A percentile compares a stretch with the other conserved stretches of the same genome.
Conservation (phyloP, 2,329 filamentous ascomycete species). For the Juglanconis oblonga region DNA sequence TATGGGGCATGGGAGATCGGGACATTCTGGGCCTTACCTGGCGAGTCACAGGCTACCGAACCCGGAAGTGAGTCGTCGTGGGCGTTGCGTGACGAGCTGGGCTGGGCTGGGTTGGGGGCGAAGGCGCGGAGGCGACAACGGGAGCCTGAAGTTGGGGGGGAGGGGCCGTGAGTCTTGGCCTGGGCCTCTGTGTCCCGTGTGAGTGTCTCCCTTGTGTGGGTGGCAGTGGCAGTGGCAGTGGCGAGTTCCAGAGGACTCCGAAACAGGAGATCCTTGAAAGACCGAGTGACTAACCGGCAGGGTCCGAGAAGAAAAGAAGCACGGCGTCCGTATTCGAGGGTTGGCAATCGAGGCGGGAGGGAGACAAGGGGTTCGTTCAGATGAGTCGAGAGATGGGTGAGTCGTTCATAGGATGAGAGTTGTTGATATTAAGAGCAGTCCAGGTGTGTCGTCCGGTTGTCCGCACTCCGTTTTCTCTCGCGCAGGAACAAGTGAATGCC, state of each 20-base stretch:
- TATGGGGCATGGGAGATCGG: not conserved
- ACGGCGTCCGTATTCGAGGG: conserved; percentile 4
- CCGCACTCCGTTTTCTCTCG: conserved; percentile 25
- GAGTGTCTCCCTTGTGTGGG: not conserved
- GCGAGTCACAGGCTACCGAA: conserved; percentile 4
- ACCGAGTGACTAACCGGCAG: conserved; percentile 15
- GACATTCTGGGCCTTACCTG: conserved; percentile 3
- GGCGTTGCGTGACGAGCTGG: conserved; percentile 5
- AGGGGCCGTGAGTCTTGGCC: conserved; percentile 26
- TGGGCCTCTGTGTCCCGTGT: conserved; percentile 5
- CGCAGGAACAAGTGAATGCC: conserved; percentile 37
- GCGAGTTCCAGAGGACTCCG: conserved; percentile 9
- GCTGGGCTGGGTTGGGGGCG: conserved; percentile 14
- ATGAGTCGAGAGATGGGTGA: conserved; percentile 2
- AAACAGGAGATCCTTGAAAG: conserved; percentile 16
- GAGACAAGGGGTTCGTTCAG: not conserved
- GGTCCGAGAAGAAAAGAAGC: not conserved
- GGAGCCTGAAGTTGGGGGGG: conserved; percentile 29
- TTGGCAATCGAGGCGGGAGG: not conserved
- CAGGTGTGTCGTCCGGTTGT: conserved; percentile 5
- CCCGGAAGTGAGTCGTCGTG: conserved; percentile 8
- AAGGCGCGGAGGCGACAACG: conserved; percentile 17
- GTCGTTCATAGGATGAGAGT: conserved; percentile 2
- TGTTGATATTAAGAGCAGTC: conserved; percentile 4
- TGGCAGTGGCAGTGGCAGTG: conserved; percentile 5